These are phyloP conservation scores for Aspergillus ostianus DNA, from an alignment of 495 filamentous ascomycete species.

Conservation along the genomic window DNA sequence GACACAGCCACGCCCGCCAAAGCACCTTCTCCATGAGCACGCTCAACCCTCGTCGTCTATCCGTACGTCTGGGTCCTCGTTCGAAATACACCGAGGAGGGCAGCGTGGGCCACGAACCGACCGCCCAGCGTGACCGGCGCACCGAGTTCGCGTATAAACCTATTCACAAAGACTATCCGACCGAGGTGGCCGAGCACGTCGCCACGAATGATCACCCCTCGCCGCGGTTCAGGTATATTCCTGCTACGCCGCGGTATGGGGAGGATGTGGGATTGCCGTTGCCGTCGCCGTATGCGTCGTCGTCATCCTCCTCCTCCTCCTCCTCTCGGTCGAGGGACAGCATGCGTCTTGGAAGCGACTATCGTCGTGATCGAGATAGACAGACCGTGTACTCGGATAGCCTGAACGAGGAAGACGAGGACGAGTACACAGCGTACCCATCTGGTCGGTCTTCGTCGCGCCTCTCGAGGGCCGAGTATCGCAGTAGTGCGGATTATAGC, in stretches of 20 bases:
- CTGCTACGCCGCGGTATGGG: constrained; percentile 23
- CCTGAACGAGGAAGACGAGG: constrained; percentile 3
- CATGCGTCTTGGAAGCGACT: background rate
- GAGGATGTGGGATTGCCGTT: background rate
- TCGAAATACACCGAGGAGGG: constrained; percentile 12
- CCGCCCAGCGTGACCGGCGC: constrained; percentile 10
- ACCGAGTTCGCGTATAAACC: constrained; percentile 39
- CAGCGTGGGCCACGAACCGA: background rate
- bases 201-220: constrained; percentile 8
- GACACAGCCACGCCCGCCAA: too few species aligned
- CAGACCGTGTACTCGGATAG: background rate
- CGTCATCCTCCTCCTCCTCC: background rate
- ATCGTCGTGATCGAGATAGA: background rate
- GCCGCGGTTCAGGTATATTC: constrained; percentile 38
- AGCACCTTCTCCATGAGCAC: constrained; percentile 28
- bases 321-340: background rate
- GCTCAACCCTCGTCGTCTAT: constrained; percentile 32
- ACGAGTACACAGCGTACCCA: background rate
- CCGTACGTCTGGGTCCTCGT: constrained; percentile 31
- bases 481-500: constrained; percentile 11
- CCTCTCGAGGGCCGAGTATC: background rate
- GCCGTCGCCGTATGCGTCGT: background rate
- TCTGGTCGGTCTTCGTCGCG: background rate
- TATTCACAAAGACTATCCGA: constrained; percentile 32
- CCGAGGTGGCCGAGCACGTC: constrained; percentile 30